phyloP scores from a whole-genome alignment of 306 rosid species.

The Neltuma alba region DNA sequence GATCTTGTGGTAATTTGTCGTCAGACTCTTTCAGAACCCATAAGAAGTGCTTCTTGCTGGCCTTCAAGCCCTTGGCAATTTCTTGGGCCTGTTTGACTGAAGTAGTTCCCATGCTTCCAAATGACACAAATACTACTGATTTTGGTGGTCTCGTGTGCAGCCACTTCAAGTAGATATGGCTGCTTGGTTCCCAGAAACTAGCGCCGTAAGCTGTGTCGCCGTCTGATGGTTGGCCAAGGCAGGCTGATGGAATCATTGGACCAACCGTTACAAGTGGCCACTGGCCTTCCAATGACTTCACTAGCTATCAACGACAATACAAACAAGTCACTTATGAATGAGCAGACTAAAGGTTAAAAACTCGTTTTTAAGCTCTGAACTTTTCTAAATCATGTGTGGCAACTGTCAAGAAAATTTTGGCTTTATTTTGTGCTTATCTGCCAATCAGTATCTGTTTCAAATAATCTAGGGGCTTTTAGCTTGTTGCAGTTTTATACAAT shows the following conservation, averaged over 20 bases:
- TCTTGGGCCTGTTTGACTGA: conserved; percentile 42
- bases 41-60: conserved; percentile 38
- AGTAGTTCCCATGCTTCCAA: conserved; percentile 46
- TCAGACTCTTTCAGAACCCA: conserved; percentile 46
- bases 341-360: not conserved
- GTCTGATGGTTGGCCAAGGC: conserved; percentile 42
- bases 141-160: conserved; percentile 27
- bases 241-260: conserved; percentile 62
- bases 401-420: not conserved
- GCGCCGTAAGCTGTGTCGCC: conserved; percentile 46
- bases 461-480: not conserved
- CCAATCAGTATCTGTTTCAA: not conserved
- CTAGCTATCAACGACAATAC: conserved; percentile 28
- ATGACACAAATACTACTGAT: conserved; percentile 45
- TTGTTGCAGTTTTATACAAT: not conserved
- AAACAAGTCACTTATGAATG: not conserved
- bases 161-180: conserved; percentile 41
- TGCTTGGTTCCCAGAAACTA: conserved; percentile 40
- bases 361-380: not conserved
- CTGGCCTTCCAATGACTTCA: conserved; percentile 34
- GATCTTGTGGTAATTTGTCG: conserved; percentile 23
- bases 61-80: conserved; percentile 45
- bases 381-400: not conserved
- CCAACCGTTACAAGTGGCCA: conserved; percentile 47
- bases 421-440: not conserved